Conservation (phyloP, 805 yeast genomes). For the Zygosaccharomyces pseudorouxii region DNA sequence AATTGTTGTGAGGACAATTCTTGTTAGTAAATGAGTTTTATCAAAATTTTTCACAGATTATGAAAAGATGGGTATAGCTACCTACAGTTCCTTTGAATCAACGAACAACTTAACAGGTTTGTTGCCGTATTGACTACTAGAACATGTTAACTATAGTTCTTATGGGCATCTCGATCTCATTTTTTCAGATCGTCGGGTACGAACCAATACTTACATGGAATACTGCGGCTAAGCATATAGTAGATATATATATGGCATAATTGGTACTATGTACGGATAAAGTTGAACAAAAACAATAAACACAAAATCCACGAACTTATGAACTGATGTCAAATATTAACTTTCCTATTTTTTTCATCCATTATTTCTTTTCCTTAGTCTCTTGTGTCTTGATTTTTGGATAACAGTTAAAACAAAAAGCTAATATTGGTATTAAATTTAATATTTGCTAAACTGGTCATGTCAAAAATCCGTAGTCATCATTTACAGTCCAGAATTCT, state of each 20-base stretch:
- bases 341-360: no score
- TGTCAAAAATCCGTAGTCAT: constrained; percentile 46
- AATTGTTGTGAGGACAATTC: constrained; percentile 11
- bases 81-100: constrained; percentile 8
- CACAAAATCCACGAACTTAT: no score
- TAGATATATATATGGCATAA: neutral
- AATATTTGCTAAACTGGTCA: constrained; percentile 11
- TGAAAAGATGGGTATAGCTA: constrained; percentile 1
- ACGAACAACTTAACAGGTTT: neutral
- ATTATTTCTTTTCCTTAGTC: no score
- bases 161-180: neutral
- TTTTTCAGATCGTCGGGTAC: neutral
- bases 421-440: neutral
- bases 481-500: constrained; percentile 46
- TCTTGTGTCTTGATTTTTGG: neutral
- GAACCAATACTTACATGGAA: neutral
- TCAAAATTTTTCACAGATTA: neutral
- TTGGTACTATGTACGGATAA: neutral
- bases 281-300: no score
- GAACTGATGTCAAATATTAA: no score
- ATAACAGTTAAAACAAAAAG: neutral
- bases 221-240: neutral
- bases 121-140: neutral
- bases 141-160: neutral
- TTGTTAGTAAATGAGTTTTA: constrained; percentile 10